Evolutionary conservation across 352 stramenopile genomes (phyloP), one percentile per base, ranked within the genome.

Genomic region (Pythium monospermum): DNA sequence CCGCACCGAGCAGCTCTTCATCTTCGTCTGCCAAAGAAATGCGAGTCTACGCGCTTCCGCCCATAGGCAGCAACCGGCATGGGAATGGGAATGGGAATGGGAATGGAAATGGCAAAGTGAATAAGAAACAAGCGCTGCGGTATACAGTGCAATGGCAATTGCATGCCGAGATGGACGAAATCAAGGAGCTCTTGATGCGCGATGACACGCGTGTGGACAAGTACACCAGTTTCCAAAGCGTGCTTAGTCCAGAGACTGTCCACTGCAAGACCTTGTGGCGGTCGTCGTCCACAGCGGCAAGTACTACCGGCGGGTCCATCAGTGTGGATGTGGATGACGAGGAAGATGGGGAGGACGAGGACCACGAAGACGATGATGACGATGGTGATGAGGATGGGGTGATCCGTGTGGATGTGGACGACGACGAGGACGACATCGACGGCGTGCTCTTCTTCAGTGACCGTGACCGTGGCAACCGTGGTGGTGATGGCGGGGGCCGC

Each of bases 261-360:
- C 48, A 64, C 26, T 54, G 32, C n/a, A 57, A 57, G 36, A 27
- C 52, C 13, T 27, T 64, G 10, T 64, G 56, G 56, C 56, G 42
- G n/a, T n/a, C n/a, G n/a, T n/a, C n/a, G n/a, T n/a, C n/a, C n/a
- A n/a, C n/a, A n/a, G n/a, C n/a, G n/a, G n/a, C n/a, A n/a, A n/a
- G n/a, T n/a, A n/a, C n/a, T n/a, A n/a, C n/a, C n/a, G n/a, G n/a
- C n/a, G n/a, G n/a, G n/a, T n/a, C n/a, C n/a, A n/a, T n/a, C n/a
- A n/a, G n/a, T n/a, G n/a, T n/a, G n/a, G n/a, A n/a, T n/a, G n/a
- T n/a, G n/a, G n/a, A n/a, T n/a, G n/a, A 15, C 19, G 46, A 44
- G 5, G 48, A 46, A n/a, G 15, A 31, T 21, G 21, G 22, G 23
- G 21, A 16, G 22, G 39, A 46, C 16, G n/a, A 6, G 37, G n/a